These are phyloP conservation scores for Fusarium nygamai DNA, from an alignment of 2,329 filamentous ascomycete species.

Conservation along the genomic window DNA sequence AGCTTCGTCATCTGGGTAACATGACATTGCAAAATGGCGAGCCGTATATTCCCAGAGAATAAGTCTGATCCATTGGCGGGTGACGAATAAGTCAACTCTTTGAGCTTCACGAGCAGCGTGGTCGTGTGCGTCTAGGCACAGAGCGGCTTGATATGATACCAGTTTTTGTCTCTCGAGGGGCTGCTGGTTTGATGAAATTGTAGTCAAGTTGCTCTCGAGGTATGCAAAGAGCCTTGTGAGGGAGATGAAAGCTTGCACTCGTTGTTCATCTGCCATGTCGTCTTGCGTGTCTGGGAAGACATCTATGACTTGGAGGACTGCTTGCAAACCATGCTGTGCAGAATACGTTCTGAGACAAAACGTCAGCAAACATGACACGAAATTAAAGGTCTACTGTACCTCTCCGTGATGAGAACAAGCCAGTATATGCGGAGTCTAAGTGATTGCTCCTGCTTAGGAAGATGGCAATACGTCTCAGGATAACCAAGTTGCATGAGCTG, in stretches of 20 bases:
- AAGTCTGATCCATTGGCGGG: conserved; percentile 43
- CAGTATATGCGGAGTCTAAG: conserved; percentile 38
- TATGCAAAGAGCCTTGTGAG: conserved; percentile 40
- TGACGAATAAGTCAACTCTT: conserved; percentile 42
- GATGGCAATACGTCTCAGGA: conserved; percentile 28
- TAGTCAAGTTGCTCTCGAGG: conserved; percentile 35
- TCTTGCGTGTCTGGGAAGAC: conserved; percentile 33
- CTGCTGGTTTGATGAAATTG: conserved; percentile 22
- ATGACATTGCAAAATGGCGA: conserved; percentile 42
- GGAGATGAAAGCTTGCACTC: conserved; percentile 35
- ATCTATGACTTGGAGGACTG: conserved; percentile 38
- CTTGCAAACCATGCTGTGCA: conserved; percentile 38
- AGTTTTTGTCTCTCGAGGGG: conserved; percentile 34
- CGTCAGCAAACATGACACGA: not conserved
- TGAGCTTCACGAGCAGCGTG: conserved; percentile 37
- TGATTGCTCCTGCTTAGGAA: conserved; percentile 28
- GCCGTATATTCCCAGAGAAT: conserved; percentile 44
- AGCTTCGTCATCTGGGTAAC: conserved; percentile 36
- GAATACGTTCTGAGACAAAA: conserved; percentile 24
- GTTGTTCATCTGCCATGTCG: conserved; percentile 17
- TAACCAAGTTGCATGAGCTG: conserved; percentile 37
- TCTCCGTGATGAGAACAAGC: conserved; percentile 41
- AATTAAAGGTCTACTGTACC: not conserved
- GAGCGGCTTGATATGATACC: conserved; percentile 32
- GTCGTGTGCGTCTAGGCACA: conserved; percentile 27